Evolutionary conservation across 805 yeast genomes (phyloP), one percentile per base, ranked within the genome.

Genomic region (Candida succiphila): DNA sequence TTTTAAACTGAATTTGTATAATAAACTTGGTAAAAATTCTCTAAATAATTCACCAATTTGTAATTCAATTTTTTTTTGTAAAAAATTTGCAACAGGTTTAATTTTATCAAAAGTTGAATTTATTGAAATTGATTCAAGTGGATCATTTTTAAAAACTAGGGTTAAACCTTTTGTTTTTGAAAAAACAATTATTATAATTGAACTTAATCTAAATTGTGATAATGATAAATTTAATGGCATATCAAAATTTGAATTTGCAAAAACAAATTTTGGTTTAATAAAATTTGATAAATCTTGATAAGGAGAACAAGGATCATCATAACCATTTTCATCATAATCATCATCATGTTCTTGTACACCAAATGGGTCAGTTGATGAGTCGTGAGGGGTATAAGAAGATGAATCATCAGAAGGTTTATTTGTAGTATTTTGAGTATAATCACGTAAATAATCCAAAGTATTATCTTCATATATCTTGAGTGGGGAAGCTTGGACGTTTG

Each of bases 31-130:
- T 34, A 86, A 65, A 33, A 85, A 80, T 50, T 86, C 95, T 39
- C 92, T 65, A 57, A 86, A 86, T 40, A 86, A 61, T 33, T 79
- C 84, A 34, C 94, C 61, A 23, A 86, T 77, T 52, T 83, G 92
- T 34, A 65, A 69, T 51, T 86, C 95, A 38, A 86, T 86, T 51
- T 85, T 92, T 30, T 72, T 70, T 50, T 86, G 95, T 40, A 86
- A 57, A 44, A 84, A 82, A 37, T 75, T 70, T n/a, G 94, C 92
- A 45, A 86, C 72, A 1, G 87, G 87, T 32, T 80, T 81, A 29
- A 86, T 80, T 27, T 77, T 73, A 57, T 86, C 94, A 55, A 86
- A 86, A n/a, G 94, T 79, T 5, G 94, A 82, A 40, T 78, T 74
- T 12, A 86, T 94, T 45, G 75, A 77, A 40, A 86, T 85, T 16